Evolutionary conservation across 2,329 filamentous ascomycete species (phyloP).

Genomic region (Dendryphion nanum): DNA sequence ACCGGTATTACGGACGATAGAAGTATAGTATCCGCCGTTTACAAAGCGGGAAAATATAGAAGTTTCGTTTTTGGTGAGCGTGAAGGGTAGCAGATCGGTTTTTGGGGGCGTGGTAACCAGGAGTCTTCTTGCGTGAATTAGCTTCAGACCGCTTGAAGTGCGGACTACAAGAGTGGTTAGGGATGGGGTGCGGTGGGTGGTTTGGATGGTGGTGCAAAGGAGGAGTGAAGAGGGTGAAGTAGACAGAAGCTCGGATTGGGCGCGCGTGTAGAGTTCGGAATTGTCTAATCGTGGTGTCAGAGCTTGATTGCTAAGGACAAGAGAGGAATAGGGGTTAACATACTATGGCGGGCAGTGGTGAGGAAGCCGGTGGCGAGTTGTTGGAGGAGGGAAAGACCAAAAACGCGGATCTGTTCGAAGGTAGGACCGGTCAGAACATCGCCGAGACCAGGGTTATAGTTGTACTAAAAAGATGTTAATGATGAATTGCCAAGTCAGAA

Average conservation of each 20-base stretch:
- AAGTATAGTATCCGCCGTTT: slow-evolving; percentile 41
- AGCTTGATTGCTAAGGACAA: too few relatives aligned
- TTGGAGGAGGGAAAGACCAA: slow-evolving; percentile 8
- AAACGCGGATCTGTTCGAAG: slow-evolving; percentile 47
- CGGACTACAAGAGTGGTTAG: slow-evolving; percentile 8
- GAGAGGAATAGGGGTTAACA: too few relatives aligned
- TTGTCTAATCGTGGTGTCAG: too few relatives aligned
- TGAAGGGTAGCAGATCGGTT: slow-evolving; percentile 39
- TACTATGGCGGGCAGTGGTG: slow-evolving; percentile 10
- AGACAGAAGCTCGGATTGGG: slow-evolving; percentile 9
- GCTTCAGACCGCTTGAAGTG: slow-evolving; percentile 16
- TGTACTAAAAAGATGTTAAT: too few relatives aligned
- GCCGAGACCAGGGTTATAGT: slow-evolving; percentile 45
- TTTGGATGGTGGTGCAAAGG: slow-evolving; percentile 5
- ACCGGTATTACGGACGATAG: slow-evolving; percentile 40
- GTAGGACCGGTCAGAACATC: slow-evolving; percentile 44
- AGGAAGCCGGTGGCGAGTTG: slow-evolving; percentile 13
- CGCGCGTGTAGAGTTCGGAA: slow-evolving; percentile 17
- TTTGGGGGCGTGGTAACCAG: slow-evolving; percentile 45
- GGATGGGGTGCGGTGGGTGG: not conserved
- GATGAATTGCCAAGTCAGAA: too few relatives aligned
- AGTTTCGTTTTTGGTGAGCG: slow-evolving; percentile 35
- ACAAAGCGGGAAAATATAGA: slow-evolving; percentile 39
- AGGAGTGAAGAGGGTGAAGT: slow-evolving; percentile 5
- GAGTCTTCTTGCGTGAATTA: slow-evolving; percentile 42